Evolutionary conservation across 257 asterid genomes (phyloP).

Genomic region (Leptodermis oblonga): DNA sequence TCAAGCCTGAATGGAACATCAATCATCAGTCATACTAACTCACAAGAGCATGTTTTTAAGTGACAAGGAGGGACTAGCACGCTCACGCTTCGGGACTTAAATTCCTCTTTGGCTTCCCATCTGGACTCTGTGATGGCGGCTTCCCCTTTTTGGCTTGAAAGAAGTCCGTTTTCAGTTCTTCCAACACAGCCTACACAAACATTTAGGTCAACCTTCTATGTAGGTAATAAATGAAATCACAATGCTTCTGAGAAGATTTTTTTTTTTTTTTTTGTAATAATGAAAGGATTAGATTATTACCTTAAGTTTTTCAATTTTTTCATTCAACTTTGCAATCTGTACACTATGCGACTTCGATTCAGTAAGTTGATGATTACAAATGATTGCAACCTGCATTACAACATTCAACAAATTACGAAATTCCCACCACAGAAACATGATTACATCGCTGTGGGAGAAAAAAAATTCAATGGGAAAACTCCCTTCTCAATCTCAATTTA

Average conservation of each 20-base stretch:
- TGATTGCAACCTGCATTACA: slow-evolving; percentile 78
- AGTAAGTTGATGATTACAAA: slow-evolving; percentile 94
- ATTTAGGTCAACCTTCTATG: slow-evolving; percentile 3
- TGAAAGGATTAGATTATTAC: slow-evolving; percentile 33
- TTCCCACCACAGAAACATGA: not conserved
- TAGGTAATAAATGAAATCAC: slow-evolving; percentile 8
- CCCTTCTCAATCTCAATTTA: slow-evolving; percentile 21
- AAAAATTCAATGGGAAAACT: not conserved
- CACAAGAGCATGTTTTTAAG: not conserved
- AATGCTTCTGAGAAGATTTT: not conserved
- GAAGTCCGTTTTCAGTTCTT: slow-evolving; percentile 64
- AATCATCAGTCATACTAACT: slow-evolving; percentile 20
- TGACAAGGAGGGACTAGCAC: slow-evolving; percentile 4
- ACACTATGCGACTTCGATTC: slow-evolving; percentile 83
- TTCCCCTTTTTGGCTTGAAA: slow-evolving; percentile 83
- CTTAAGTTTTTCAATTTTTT: slow-evolving; percentile 82
- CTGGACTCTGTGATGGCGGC: slow-evolving; percentile 66
- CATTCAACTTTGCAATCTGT: slow-evolving; percentile 72
- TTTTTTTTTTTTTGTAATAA: no score
- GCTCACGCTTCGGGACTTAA: slow-evolving; percentile 83
- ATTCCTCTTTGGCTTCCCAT: slow-evolving; percentile 83
- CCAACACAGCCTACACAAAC: slow-evolving; percentile 45
- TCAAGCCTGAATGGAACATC: slow-evolving; percentile 51
- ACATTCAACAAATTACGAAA: slow-evolving; percentile 9
- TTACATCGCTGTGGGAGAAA: no score